phyloP scores from a whole-genome alignment of 208 protist species.

The Acanthamoeba divionensis region DNA sequence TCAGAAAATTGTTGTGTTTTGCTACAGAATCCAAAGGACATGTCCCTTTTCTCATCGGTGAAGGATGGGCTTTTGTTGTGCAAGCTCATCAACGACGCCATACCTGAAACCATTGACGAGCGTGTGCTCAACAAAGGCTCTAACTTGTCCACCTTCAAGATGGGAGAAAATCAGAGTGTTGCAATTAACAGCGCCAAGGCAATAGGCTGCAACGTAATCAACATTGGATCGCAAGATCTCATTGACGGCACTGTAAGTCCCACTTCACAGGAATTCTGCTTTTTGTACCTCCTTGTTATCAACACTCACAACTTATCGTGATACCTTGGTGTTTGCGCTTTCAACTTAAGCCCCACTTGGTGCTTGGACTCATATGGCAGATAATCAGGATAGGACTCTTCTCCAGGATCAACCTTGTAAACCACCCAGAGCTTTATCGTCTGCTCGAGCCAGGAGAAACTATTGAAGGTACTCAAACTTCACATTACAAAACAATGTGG shows the following conservation, averaged over 20 bases:
- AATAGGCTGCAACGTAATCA: slow-evolving; percentile 85
- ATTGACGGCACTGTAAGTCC: slow-evolving; percentile 52
- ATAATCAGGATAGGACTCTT: slow-evolving; percentile 82
- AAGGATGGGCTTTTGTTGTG: slow-evolving; percentile 76
- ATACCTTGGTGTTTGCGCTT: background rate
- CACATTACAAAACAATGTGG: too few species aligned
- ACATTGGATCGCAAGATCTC: slow-evolving; percentile 84
- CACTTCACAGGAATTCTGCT: background rate
- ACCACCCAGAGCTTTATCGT: slow-evolving; percentile 80
- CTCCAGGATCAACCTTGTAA: slow-evolving; percentile 76
- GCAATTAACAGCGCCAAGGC: slow-evolving; percentile 82
- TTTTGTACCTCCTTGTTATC: background rate
- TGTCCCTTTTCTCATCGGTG: slow-evolving; percentile 64
- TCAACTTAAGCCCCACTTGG: slow-evolving; percentile 70
- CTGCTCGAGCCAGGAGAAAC: slow-evolving; percentile 82
- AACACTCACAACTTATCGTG: background rate
- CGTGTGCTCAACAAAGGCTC: slow-evolving; percentile 81
- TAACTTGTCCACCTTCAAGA: slow-evolving; percentile 76
- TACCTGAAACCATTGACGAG: slow-evolving; percentile 86
- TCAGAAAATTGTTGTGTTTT: background rate
- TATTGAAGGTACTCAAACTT: too few species aligned
- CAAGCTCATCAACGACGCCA: slow-evolving; percentile 86
- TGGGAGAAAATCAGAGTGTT: slow-evolving; percentile 83
- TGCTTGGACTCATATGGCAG: slow-evolving; percentile 88
- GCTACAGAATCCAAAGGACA: slow-evolving; percentile 57